Conservation (phyloP, 1,139 yeast genomes). For the Pichia cactophila region DNA sequence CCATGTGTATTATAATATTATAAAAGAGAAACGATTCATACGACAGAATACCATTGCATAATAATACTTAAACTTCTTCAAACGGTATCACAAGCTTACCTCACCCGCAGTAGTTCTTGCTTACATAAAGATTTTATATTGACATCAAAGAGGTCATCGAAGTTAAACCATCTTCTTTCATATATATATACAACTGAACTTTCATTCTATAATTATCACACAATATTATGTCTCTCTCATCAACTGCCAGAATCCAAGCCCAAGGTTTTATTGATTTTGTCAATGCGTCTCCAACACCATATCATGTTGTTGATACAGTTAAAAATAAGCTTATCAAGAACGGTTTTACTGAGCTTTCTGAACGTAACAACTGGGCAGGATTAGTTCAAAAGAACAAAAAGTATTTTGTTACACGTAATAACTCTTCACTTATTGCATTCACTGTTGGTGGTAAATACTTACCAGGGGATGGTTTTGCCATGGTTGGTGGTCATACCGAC, state of each 20-base stretch:
- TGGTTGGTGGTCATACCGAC: conserved; percentile 93
- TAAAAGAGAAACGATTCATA: neutral
- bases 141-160: too few relatives aligned
- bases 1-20: neutral
- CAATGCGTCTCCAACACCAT: conserved; percentile 87
- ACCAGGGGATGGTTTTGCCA: conserved; percentile 80
- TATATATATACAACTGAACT: neutral
- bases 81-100: too few relatives aligned
- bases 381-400: conserved; percentile 48
- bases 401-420: conserved; percentile 80
- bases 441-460: conserved; percentile 65
- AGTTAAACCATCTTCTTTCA: neutral
- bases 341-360: conserved; percentile 72
- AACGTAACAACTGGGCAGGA: conserved; percentile 69
- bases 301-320: conserved; percentile 76
- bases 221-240: conserved; percentile 5
- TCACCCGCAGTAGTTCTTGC: too few relatives aligned
- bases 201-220: neutral
- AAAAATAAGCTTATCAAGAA: conserved; percentile 44
- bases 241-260: conserved; percentile 32
- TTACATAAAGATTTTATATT: too few relatives aligned
- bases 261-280: conserved; percentile 67
- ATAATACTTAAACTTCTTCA: too few relatives aligned
- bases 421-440: conserved; percentile 82
- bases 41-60: too few relatives aligned